A percentile compares a stretch with the other conserved stretches of the same genome.
Evolutionary conservation across 208 protist species (phyloP).

Genomic region (Trypanosoma theileri): DNA sequence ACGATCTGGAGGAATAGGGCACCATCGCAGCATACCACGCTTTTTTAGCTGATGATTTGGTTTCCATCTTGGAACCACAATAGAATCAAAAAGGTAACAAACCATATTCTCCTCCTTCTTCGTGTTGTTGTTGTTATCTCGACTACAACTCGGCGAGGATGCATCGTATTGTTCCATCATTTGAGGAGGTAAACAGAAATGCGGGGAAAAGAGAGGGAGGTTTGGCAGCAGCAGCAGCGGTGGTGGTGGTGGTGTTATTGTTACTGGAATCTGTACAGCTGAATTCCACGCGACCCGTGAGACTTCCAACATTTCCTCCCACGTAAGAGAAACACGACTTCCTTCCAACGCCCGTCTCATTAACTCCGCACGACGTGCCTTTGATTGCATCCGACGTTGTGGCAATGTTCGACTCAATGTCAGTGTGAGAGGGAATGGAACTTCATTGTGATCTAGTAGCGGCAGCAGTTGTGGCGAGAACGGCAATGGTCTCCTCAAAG

Average conservation of each 20-base stretch:
- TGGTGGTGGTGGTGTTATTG: not conserved
- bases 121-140: too few species aligned
- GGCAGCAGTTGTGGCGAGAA: not conserved
- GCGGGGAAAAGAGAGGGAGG: too few species aligned
- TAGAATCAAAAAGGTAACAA: not conserved
- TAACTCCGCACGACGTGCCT: not conserved
- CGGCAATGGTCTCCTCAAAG: not conserved
- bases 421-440: not conserved
- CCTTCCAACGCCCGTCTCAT: not conserved
- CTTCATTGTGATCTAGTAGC: not conserved
- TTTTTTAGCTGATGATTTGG: not conserved
- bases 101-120: too few species aligned
- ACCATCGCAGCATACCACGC: too few species aligned
- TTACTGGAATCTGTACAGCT: not conserved
- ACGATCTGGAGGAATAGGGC: too few species aligned
- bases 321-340: not conserved
- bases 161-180: too few species aligned
- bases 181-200: too few species aligned
- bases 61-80: not conserved
- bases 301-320: not conserved
- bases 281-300: slow-evolving; percentile 8
- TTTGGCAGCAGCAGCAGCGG: not conserved
- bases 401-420: not conserved
- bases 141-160: not conserved
- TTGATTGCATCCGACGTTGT: not conserved